phyloP scores from a whole-genome alignment of 129 eudicot species.

The Flaveria sonorensis region DNA sequence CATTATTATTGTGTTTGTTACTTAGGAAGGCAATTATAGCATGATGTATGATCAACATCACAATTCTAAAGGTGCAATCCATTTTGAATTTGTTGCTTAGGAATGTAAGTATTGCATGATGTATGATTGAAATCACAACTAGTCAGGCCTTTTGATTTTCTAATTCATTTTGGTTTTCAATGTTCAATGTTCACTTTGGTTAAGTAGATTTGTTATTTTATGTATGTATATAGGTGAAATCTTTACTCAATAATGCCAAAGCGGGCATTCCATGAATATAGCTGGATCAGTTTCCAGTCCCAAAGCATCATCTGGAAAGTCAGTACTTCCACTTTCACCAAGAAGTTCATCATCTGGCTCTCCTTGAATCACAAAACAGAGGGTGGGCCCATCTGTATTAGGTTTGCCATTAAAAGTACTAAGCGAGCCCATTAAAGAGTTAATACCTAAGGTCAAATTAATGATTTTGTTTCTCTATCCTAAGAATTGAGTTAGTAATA shows the following conservation, averaged over 20 bases:
- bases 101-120: background rate
- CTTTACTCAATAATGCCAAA: constrained; percentile 72
- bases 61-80: background rate
- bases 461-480: background rate
- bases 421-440: constrained; percentile 71
- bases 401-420: constrained; percentile 73
- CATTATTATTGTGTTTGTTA: background rate
- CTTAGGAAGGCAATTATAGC: background rate
- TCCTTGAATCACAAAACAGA: constrained; percentile 68
- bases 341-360: constrained; percentile 77
- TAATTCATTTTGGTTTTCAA: background rate
- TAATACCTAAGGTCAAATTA: constrained; percentile 48
- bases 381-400: constrained; percentile 72
- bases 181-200: background rate
- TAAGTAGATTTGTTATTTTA: background rate
- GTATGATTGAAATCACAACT: constrained; percentile 17
- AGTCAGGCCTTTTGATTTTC: background rate
- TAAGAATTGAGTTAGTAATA: background rate
- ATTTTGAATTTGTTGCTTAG: constrained; percentile 2
- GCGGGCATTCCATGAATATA: constrained; percentile 63
- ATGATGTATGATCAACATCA: background rate
- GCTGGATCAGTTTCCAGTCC: constrained; percentile 63
- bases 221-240: constrained; percentile 57
- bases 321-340: constrained; percentile 87
- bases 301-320: constrained; percentile 58